Conservation (phyloP, 164 flowering plant species). For the Macadamia integrifolia region DNA sequence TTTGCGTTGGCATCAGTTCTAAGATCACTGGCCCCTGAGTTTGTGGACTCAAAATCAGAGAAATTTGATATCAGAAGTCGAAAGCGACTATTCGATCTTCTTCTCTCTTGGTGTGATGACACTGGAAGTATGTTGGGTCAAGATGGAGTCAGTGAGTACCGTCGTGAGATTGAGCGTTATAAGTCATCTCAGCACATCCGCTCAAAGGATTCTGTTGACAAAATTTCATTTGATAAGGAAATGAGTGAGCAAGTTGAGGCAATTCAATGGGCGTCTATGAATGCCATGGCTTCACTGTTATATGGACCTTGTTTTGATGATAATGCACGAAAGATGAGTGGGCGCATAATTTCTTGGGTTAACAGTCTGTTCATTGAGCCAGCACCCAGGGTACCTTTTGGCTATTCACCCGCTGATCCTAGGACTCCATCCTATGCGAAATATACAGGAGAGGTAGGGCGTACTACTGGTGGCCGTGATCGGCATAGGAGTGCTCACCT, state of each 20-base stretch:
- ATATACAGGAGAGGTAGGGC: conserved; percentile 65
- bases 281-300: conserved; percentile 92
- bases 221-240: conserved; percentile 91
- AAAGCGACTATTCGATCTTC: conserved; percentile 87
- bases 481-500: conserved; percentile 78
- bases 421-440: conserved; percentile 95
- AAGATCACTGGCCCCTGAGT: conserved; percentile 85
- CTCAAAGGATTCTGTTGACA: conserved; percentile 93
- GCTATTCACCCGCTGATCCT: conserved; percentile 97
- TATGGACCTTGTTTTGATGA: conserved; percentile 99
- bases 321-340: conserved; percentile 96
- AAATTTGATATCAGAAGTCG: conserved; percentile 85
- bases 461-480: conserved; percentile 71
- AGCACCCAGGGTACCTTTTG: conserved; percentile 87
- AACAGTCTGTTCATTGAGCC: conserved; percentile 88
- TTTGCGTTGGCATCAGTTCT: conserved; percentile 89
- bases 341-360: conserved; percentile 90
- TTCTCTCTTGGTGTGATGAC: conserved; percentile 94
- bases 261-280: conserved; percentile 97
- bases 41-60: conserved; percentile 89
- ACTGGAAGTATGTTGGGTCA: conserved; percentile 71
- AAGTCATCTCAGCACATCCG: conserved; percentile 79
- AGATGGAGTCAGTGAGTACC: conserved; percentile 81
- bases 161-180: conserved; percentile 91
- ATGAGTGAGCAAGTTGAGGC: conserved; percentile 90